phyloP scores from a whole-genome alignment of 1,284 basidiomycete genomes.

The Agroathelia rolfsii region DNA sequence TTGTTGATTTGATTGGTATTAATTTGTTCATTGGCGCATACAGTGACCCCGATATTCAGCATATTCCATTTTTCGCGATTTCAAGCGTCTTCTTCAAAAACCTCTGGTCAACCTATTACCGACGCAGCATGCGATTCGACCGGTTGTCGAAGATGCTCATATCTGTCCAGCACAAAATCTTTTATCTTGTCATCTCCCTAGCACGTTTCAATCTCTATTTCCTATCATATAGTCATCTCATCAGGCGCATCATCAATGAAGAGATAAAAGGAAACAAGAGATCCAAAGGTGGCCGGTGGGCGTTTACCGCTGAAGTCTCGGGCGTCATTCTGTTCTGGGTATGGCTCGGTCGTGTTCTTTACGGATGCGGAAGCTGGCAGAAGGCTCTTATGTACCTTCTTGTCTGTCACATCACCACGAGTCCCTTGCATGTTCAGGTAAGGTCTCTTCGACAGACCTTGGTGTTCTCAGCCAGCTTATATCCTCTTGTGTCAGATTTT shows the following conservation, averaged over 20 bases:
- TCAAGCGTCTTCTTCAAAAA: constrained; percentile 78
- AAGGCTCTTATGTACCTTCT: constrained; percentile 61
- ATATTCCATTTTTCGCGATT: constrained; percentile 95
- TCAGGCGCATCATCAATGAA: constrained; percentile 52
- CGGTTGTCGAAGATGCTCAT: constrained; percentile 59
- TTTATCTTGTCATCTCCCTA: constrained; percentile 87
- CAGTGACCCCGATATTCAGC: constrained; percentile 93
- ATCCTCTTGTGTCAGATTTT: constrained; percentile 94
- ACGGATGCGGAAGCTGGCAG: constrained; percentile 59
- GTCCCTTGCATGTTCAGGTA: constrained; percentile 82
- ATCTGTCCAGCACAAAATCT: constrained; percentile 82
- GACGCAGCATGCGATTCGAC: constrained; percentile 80
- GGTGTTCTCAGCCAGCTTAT: no score
- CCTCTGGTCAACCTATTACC: constrained; percentile 93
- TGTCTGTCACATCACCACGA: constrained; percentile 72
- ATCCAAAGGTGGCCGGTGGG: constrained; percentile 57
- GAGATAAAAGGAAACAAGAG: no score
- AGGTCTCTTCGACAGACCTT: constrained; percentile 11
- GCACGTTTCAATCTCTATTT: constrained; percentile 95
- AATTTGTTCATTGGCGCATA: constrained; percentile 20
- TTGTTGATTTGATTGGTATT: constrained; percentile 4
- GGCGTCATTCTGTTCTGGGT: constrained; percentile 69
- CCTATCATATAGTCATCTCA: constrained; percentile 76
- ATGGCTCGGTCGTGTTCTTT: constrained; percentile 67
- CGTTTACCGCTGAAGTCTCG: constrained; percentile 61